Percentiles rank a stretch among this genome's conserved stretches.
phyloP scores from a whole-genome alignment of 1,139 yeast species.

The Sugiyamaella novakii region DNA sequence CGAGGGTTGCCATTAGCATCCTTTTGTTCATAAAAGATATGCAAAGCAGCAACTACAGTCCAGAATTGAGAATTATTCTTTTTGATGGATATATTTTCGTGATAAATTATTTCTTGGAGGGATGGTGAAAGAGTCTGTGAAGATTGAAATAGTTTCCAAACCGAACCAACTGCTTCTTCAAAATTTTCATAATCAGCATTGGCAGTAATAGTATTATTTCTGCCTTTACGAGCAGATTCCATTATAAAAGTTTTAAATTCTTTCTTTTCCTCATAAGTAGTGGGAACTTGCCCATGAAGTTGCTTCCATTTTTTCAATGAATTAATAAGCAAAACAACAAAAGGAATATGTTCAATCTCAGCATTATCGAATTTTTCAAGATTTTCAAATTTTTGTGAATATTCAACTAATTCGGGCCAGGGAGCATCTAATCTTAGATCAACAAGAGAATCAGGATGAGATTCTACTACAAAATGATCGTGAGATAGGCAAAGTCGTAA shows the following conservation, averaged over 20 bases:
- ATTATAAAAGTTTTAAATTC: slow-evolving; percentile 46
- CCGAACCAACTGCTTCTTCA: slow-evolving; percentile 65
- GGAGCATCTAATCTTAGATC: slow-evolving; percentile 74
- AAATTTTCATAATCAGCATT: slow-evolving; percentile 58
- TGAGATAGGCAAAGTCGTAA: slow-evolving; percentile 55
- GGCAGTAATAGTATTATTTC: background rate
- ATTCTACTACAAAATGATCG: slow-evolving; percentile 66
- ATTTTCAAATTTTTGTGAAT: slow-evolving; percentile 52
- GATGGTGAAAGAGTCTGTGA: slow-evolving; percentile 42
- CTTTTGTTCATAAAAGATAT: slow-evolving; percentile 44
- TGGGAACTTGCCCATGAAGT: slow-evolving; percentile 45
- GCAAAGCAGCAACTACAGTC: slow-evolving; percentile 61
- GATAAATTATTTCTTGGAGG: slow-evolving; percentile 34
- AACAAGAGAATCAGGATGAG: slow-evolving; percentile 67
- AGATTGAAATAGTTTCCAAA: slow-evolving; percentile 52
- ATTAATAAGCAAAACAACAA: slow-evolving; percentile 63
- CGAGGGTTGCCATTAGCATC: slow-evolving; percentile 27
- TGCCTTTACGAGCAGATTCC: background rate
- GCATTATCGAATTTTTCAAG: slow-evolving; percentile 46
- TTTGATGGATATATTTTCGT: background rate
- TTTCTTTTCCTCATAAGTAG: slow-evolving; percentile 50
- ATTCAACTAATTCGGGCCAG: slow-evolving; percentile 69
- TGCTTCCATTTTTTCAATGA: slow-evolving; percentile 52
- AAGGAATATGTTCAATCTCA: slow-evolving; percentile 74
- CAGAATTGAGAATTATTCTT: slow-evolving; percentile 50